Evolutionary conservation across 805 yeast genomes (phyloP).

Genomic region (Candida koratica): DNA sequence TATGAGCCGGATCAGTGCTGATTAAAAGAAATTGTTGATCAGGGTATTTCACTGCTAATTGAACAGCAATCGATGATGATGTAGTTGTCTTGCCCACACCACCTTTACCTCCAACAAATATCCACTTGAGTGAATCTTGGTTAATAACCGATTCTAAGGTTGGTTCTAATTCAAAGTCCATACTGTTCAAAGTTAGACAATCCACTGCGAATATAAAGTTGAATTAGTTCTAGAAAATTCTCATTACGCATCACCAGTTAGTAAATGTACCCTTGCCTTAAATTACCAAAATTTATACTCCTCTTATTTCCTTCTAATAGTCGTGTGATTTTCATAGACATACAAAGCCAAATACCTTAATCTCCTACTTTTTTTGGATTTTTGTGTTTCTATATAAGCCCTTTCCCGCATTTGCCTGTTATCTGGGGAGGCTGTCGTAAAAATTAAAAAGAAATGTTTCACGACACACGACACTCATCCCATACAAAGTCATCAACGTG

Average conservation of each 20-base stretch:
- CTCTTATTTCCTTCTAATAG: no score
- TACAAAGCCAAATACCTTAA: no score
- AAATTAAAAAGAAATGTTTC: constrained; percentile 1
- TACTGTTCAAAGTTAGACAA: no score
- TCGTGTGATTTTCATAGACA: no score
- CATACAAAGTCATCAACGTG: neutral
- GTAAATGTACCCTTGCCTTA: no score
- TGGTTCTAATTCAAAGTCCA: constrained; percentile 68
- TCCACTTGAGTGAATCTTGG: constrained; percentile 81
- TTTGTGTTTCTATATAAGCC: no score
- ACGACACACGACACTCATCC: constrained; percentile 3
- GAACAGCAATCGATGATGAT: constrained; percentile 91
- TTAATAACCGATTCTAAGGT: constrained; percentile 61
- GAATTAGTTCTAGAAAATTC: neutral
- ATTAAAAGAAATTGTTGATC: constrained; percentile 77
- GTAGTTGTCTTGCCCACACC: constrained; percentile 99
- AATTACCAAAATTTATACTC: no score
- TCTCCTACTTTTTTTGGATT: no score
- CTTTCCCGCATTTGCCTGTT: no score
- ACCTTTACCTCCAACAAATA: constrained; percentile 98
- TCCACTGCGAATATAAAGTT: no score
- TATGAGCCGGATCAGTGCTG: constrained; percentile 98
- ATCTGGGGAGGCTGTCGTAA: neutral
- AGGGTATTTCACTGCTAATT: constrained; percentile 82
- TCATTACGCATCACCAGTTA: constrained; percentile 1